Evolutionary conservation across 257 asterid species (phyloP).

Genomic region (Petunia axillaris): DNA sequence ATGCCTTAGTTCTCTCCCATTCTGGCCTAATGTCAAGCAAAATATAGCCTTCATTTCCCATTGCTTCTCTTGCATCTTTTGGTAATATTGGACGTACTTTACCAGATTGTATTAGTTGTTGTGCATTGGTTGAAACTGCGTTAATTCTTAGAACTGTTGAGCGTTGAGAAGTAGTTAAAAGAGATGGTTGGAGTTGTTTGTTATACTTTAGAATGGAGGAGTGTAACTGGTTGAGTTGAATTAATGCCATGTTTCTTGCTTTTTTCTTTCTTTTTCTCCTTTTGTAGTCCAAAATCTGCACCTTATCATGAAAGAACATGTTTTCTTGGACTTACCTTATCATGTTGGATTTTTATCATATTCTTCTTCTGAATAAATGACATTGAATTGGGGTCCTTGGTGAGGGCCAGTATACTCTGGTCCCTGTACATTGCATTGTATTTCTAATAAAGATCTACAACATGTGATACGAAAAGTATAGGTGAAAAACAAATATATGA

Average conservation of each 20-base stretch:
- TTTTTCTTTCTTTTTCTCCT: neutral
- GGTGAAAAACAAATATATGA: too few relatives aligned
- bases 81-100: conserved; percentile 64
- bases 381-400: too few relatives aligned
- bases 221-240: conserved; percentile 58
- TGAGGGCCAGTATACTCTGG: too few relatives aligned
- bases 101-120: conserved; percentile 80
- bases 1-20: conserved; percentile 92
- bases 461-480: too few relatives aligned
- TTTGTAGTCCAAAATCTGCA: neutral
- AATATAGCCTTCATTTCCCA: conserved; percentile 66
- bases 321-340: conserved; percentile 10
- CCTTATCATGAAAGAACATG: conserved; percentile 33
- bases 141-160: conserved; percentile 36
- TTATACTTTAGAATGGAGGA: conserved; percentile 37
- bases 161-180: conserved; percentile 44
- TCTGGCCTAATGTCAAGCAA: conserved; percentile 86
- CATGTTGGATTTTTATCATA: neutral
- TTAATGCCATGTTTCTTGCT: conserved; percentile 28
- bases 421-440: too few relatives aligned
- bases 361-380: too few relatives aligned
- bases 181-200: conserved; percentile 37
- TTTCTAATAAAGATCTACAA: too few relatives aligned
- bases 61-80: conserved; percentile 69
- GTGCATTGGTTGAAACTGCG: conserved; percentile 59